Evolutionary conservation across 2,329 filamentous ascomycete species (phyloP), one percentile per base, ranked within the genome.

Genomic region (Botrytis squamosa): DNA sequence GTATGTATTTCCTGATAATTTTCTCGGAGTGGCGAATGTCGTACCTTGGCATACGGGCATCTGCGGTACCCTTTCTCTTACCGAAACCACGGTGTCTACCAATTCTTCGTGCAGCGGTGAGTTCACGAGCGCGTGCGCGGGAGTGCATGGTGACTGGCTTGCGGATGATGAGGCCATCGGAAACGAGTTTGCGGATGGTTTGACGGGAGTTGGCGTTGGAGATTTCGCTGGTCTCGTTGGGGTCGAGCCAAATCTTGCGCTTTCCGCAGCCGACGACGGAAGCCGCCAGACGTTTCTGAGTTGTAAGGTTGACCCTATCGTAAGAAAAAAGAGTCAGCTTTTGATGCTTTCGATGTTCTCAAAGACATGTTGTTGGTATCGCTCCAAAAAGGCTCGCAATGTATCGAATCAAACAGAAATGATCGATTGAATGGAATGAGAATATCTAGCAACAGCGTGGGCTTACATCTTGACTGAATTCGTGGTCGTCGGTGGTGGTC

Each of bases 211-310:
- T 99, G 92, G 96, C 96, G 88, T 98, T 98, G 89, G 93, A 94
- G 89, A 99, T 99, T 89, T 99, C 96, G 90, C 88, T 96, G 88
- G 95, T 91, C 90, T 99, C 96, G 86, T 97, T 98, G 87, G 96
- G 96, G 88, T 99, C 96, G 85, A 99, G 95, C 96, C 96, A 99
- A 89, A 99, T 97, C 93, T 99, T 99, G 92, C 95, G 93, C 93
- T 99, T 92, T 86, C 96, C 96, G 89, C 94, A 97, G 90, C 94
- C 94, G 86, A 97, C 93, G 86, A 99, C 96, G 87, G 95, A 93
- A 85, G 96, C 94, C 86, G 96, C 96, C 84, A 99, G 95, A 89
- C 97, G 95, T 93, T 99, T 99, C 92, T 99, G 97, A 87, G 96
- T 98, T 87, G 92, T 92, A 88, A 99, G 93, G 87, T 98, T 98